Conservation (phyloP, 2,329 filamentous ascomycete species). For the Neonectria faginata region DNA sequence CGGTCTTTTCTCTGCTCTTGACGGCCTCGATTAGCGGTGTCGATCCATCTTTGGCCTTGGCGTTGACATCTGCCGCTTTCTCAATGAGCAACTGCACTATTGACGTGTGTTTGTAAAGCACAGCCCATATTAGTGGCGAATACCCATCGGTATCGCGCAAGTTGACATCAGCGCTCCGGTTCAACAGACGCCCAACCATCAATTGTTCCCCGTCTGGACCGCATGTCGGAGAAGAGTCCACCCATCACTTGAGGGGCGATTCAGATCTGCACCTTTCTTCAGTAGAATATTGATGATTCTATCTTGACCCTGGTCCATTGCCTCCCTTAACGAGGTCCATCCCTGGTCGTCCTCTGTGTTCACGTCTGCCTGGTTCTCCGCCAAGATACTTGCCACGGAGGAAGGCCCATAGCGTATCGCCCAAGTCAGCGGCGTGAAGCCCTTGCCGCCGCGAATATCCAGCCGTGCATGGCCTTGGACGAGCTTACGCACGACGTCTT, state of each 20-base stretch:
- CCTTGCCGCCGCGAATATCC: background rate
- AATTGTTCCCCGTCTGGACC: background rate
- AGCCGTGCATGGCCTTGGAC: background rate
- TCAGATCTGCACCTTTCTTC: background rate
- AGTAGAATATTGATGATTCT: background rate
- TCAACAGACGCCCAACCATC: background rate
- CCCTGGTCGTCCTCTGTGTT: background rate
- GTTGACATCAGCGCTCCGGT: background rate
- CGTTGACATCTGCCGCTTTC: background rate
- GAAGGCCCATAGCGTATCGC: background rate
- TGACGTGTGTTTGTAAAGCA: background rate
- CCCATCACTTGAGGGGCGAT: background rate
- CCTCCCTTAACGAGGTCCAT: background rate
- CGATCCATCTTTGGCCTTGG: background rate
- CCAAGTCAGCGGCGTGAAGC: background rate
- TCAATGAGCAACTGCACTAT: background rate
- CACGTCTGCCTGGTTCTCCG: background rate
- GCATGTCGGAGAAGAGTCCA: background rate
- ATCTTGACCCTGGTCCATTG: background rate
- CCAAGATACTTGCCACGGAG: background rate
- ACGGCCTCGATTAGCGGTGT: background rate
- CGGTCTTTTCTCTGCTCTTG: background rate
- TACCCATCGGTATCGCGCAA: background rate
- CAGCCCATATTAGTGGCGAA: background rate
- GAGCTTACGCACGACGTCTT: background rate